These are phyloP conservation scores for Suillus subaureus DNA, from an alignment of 768 basidiomycete species.

Conservation along the genomic window DNA sequence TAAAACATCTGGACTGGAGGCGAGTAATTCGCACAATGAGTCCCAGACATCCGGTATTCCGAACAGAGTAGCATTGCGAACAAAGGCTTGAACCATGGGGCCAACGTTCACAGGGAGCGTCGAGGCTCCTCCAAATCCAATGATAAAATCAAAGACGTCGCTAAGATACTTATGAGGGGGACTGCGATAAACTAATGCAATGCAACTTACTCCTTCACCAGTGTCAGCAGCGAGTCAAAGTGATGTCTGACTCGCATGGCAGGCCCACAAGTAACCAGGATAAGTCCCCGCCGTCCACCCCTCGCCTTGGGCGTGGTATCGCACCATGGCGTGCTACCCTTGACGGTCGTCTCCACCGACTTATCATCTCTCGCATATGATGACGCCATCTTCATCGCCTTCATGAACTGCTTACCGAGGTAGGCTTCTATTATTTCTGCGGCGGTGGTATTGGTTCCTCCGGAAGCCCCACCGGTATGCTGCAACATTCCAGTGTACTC, in stretches of 20 bases:
- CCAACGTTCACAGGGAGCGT: neutral
- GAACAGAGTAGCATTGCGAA: neutral
- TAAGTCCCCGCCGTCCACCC: neutral
- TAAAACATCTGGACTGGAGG: neutral
- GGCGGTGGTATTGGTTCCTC: neutral
- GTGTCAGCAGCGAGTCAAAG: neutral
- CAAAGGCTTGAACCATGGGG: neutral
- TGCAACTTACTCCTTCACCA: neutral
- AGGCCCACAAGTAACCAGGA: neutral
- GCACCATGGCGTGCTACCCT: neutral
- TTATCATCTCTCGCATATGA: neutral
- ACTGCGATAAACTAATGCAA: neutral
- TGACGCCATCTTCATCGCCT: neutral
- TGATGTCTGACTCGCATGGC: neutral
- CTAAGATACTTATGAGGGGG: neutral
- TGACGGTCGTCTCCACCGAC: neutral
- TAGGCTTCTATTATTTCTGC: neutral
- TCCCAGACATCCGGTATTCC: constrained; percentile 6
- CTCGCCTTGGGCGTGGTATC: neutral
- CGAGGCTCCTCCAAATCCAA: constrained; percentile 7
- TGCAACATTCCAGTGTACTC: neutral
- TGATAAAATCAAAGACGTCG: neutral
- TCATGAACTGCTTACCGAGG: neutral
- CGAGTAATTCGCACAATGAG: neutral
- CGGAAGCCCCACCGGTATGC: neutral